Base-by-base conservation (phyloP, 768 basidiomycete genomes). In the Termitomyces eurrhizus region DNA sequence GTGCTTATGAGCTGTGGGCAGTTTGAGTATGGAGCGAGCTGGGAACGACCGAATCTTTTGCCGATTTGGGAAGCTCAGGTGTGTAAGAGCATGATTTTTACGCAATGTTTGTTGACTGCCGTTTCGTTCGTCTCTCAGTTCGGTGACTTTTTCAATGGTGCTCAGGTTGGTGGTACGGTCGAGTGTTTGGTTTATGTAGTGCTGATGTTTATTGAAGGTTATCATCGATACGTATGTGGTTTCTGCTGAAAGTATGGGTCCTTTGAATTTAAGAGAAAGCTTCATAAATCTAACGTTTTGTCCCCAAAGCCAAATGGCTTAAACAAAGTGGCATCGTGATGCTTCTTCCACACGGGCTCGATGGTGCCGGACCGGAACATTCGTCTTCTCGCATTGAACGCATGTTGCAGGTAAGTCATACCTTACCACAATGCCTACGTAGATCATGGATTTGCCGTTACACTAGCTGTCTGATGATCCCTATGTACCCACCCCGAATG, bases 1-100 rank as follows among this genome's bases (percentile, higher is more conserved):
- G 11, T 41, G 29, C 32, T 49, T 8, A 49, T 36, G 36, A 7
- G 33, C 32, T 16, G 21, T 49, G 7, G n/a, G 1, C 66, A 93
- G 83, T 97, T 95, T 62, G 95, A 96, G 68, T 93, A 92, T 64
- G 95, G 95, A 0, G 81, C 90, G 51, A 93, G 90, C 66, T 95
- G 93, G 92, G 92, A 94, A 71, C 76, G 85, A 26, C 94, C 93
- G 0, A 82, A 85, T 63, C 71, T 95, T 24, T 74, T 95, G 56
- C 85, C 91, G 0, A 92, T 96, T 39, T 95, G 94, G 93, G 94
- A 97, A 70, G 93, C 93, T 0, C 94, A 95, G 79, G 88, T 86
- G 62, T 32, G 74, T 62, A 32, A 3, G 18, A 42, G 12, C 45
- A 36, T 24, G 29, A 21, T 41, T 29, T 58, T 35, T 39, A 0